Base-by-base conservation (phyloP, 192 early-diverging fungal species). In the Mortierella hygrophila region DNA sequence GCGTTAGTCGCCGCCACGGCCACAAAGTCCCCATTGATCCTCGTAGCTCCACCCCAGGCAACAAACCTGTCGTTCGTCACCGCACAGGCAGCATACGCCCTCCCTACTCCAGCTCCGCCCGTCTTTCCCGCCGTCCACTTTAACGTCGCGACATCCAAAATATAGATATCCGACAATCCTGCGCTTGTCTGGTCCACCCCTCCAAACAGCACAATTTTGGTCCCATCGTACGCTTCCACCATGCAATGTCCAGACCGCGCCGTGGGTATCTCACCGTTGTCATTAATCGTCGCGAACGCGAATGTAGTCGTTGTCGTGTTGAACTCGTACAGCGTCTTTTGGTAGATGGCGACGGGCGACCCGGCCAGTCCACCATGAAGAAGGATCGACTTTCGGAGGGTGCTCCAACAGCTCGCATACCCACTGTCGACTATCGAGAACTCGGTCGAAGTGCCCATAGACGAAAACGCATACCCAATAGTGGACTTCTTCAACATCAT, bases 191-290 rank as follows among this genome's bases (percentile, higher is more conserved):
- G 15, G 38, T 26, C n/a, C 20, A 52, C 6, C 9, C 82, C 82
- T 11, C 82, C 82, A 72, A 83, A 83, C 7, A 83, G 72, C 13
- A 83, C 41, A 38, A 75, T 70, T 41, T 78, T 83, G 20, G 76
- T 32, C 42, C 77, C 82, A 18, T 52, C 29, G 32, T 68, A 49
- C 9, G 42, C 75, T 4, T 71, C 29, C 1, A 78, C 44, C 38
- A 83, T 26, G 32, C 76, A 78, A 3, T 52, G 23, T 38, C 29
- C 23, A 32, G 6, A 9, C 1, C 76, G 72, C 21, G 60, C 57
- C 9, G 72, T 9, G 1, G 71, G 82, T 16, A 54, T 15, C 11
- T 32, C 57, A 7, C 82, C 76, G 4, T 20, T 68, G 1, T 41
- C 69, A 72, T 11, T 42, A 68, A 7, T 37, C 20, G 16, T 65